Evolutionary conservation across 2,329 filamentous ascomycete species (phyloP), one percentile per base, ranked within the genome.

Genomic region (Parascedosporium putredinis): DNA sequence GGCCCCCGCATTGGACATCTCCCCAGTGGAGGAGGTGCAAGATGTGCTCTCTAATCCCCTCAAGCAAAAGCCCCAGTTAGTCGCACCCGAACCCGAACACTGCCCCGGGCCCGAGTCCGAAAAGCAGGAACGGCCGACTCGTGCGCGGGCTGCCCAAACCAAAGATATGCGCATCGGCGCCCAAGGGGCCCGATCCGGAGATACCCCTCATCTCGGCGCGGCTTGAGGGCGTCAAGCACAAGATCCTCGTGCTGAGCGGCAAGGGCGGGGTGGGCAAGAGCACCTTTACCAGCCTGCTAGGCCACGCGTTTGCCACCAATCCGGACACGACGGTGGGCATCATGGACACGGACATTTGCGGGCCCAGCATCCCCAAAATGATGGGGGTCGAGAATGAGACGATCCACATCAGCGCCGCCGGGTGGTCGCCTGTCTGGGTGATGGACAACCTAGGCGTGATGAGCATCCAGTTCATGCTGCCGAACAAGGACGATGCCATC

Each of bases 291-390:
- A 85, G 83, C 2, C 79, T 97, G 59, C 79, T 97, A 16, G 86
- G 87, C 2, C 88, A 95, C 63, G 90, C 87, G 1, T 94, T 98
- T 59, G 88, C 93, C 1, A 79, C 80, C 12, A 88, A 94, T 64
- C 81, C 84, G 0, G 79, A 84, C 43, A 84, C 73, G 51, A 88
- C 81, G 1, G 87, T 98, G 24, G 93, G 91, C 18, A 84, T 98
- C 58, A 96, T 97, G 88, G 93, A 98, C 67, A 94, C 93, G 5
- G 93, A 98, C 66, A 95, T 98, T 54, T 96, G 89, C 68, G 93
- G 93, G 0, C 93, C 93, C 1, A 88, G 83, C 55, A 96, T 98
- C 59, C 93, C 93, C 18, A 96, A 96, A 71, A 97, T 98, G 91
- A 90, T 98, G 83, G 93, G 93, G 29, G 91, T 96, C 1, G 90